A percentile compares a stretch with the other conserved stretches of the same genome.
These are phyloP conservation scores for Aspergillus bombycis DNA, from an alignment of 2,329 filamentous ascomycete genomes.

Conservation along the genomic window DNA sequence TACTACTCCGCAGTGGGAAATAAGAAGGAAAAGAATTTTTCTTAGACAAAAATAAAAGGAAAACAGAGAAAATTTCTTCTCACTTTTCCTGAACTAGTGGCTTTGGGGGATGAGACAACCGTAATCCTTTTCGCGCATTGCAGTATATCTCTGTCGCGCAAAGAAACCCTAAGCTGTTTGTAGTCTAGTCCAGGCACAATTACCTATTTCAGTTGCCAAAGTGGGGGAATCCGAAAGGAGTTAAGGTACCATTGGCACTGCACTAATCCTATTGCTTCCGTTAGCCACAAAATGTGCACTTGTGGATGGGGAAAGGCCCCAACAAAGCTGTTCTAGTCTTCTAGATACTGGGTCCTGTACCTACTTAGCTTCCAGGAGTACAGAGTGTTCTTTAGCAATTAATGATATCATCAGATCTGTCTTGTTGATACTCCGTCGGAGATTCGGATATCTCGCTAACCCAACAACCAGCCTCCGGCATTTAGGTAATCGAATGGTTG, in stretches of 20 bases:
- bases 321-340: not conserved
- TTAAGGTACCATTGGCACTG: not conserved
- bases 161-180: not conserved
- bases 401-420: not conserved
- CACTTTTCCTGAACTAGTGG: not conserved
- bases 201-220: conserved; percentile 5
- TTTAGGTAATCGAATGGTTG: not conserved
- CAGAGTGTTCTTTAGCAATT: no score
- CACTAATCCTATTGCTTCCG: not conserved
- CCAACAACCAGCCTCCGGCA: conserved; percentile 14
- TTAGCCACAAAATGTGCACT: not conserved
- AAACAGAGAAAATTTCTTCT: not conserved
- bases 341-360: not conserved
- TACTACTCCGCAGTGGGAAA: not conserved
- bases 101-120: conserved; percentile 1
- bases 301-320: not conserved
- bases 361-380: not conserved
- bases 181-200: conserved; percentile 10
- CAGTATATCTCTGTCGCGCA: not conserved
- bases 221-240: not conserved
- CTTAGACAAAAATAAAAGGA: not conserved
- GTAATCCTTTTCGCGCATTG: not conserved
- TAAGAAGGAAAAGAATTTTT: not conserved
- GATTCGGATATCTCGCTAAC: conserved; percentile 11
- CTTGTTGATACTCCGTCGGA: not conserved